Evolutionary conservation across 1,284 basidiomycete species (phyloP), one percentile per base, ranked within the genome.

Genomic region (Somion occarium): DNA sequence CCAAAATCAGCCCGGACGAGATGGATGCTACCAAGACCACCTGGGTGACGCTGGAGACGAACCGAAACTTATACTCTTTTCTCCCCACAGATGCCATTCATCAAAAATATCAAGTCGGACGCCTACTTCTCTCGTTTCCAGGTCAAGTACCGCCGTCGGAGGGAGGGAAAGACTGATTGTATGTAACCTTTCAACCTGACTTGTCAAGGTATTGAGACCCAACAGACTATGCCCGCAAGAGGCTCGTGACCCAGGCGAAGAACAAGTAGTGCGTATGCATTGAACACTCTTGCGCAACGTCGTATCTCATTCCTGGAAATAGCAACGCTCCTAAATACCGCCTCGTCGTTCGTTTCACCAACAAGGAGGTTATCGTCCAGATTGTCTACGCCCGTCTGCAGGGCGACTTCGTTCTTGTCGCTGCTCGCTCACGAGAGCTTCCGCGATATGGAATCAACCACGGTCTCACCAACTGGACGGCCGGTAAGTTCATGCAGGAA

Each of bases 131-230:
- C 92, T 58, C 87, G 95, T 60, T 98, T 91, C 84, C 94, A 98
- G 78, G 93, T 95, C 64, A 95, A 96, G 77, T 94, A 94, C 75
- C 90, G 95, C 67, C 82, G 95, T 67, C 80, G 93, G 61, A 85
- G 93, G 68, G 97, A 99, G 79, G 97, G 97, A 56, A 97, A 94
- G 79, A 99, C 97, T 61, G 97, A 99, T 72, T 99, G 89, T 90
- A 61, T 62, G 86, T 69, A 42, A 2, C 13, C 41, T 48, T 26
- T 13, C 13, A 2, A 18, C 22, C 18, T 15, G 9, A 46, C 2
- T 26, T 47, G 37, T 48, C 49, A 47, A 50, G 41, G 2, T 44
- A 38, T 46, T 50, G 3, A n/a, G n/a, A n/a, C n/a, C n/a, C n/a
- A 51, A 12, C 51, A 91, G 90, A 98, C 84, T 97, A 98, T 69